Percentiles rank a stretch among this genome's conserved stretches.
Conservation (phyloP, 2,329 filamentous ascomycete genomes). For the Sporothrix inflata region DNA sequence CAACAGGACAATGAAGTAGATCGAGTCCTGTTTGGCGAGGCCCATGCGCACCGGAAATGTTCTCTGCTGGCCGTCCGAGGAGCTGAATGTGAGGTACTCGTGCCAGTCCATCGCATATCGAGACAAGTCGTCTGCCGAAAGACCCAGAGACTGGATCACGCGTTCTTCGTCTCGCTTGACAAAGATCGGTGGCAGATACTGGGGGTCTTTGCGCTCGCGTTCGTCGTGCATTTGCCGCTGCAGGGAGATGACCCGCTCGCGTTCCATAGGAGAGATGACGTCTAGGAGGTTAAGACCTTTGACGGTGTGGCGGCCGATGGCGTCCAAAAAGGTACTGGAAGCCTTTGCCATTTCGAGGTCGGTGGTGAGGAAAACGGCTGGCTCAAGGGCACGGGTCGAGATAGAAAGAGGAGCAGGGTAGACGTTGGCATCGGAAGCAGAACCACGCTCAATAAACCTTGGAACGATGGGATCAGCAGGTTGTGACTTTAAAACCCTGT, state of each 20-base stretch:
- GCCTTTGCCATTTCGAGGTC: constrained; percentile 62
- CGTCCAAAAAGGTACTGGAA: constrained; percentile 59
- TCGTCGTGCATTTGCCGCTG: constrained; percentile 61
- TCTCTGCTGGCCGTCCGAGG: constrained; percentile 55
- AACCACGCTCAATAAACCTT: constrained; percentile 56
- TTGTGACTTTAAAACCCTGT: constrained; percentile 59
- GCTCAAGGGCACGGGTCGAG: constrained; percentile 50
- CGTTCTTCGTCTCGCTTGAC: constrained; percentile 57
- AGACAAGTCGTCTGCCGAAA: constrained; percentile 56
- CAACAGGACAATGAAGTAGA: constrained; percentile 63
- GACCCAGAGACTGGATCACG: constrained; percentile 59
- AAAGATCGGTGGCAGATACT: constrained; percentile 67
- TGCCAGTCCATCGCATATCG: constrained; percentile 57
- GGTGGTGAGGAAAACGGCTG: constrained; percentile 61
- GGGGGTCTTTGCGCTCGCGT: constrained; percentile 60
- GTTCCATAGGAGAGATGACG: constrained; percentile 55
- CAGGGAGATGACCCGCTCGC: constrained; percentile 55
- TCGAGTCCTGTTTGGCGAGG: constrained; percentile 62
- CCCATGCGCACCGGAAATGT: constrained; percentile 57
- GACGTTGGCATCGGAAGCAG: constrained; percentile 53
- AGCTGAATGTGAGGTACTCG: constrained; percentile 59
- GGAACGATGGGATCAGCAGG: constrained; percentile 52
- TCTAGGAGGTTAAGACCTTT: constrained; percentile 58
- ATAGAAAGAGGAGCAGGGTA: constrained; percentile 51
- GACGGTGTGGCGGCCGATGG: constrained; percentile 54